Evolutionary conservation across 768 basidiomycete species (phyloP).

Genomic region (Piloderma croceum): DNA sequence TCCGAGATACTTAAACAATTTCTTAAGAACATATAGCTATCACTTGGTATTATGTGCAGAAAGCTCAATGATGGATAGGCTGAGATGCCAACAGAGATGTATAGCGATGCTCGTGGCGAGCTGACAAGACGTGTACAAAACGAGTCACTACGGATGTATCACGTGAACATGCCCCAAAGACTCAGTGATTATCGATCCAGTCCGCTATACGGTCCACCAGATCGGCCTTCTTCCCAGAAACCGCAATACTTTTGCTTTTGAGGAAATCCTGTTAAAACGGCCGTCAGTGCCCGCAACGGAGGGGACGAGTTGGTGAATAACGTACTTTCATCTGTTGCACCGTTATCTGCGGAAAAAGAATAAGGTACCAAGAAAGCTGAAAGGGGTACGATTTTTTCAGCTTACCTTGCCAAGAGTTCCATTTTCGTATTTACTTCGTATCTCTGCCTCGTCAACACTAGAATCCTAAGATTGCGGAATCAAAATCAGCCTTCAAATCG

Average conservation of each 20-base stretch:
- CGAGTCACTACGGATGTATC: too few relatives aligned
- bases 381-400: too few relatives aligned
- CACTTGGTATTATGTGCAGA: too few relatives aligned
- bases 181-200: constrained; percentile 53
- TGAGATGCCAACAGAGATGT: too few relatives aligned
- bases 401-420: constrained; percentile 65
- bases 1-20: too few relatives aligned
- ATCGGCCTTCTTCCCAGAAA: constrained; percentile 70
- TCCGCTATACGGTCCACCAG: constrained; percentile 59
- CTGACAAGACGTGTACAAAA: too few relatives aligned
- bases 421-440: constrained; percentile 57
- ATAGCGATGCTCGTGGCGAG: too few relatives aligned
- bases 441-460: constrained; percentile 64
- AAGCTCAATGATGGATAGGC: too few relatives aligned
- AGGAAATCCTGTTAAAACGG: constrained; percentile 54
- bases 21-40: too few relatives aligned
- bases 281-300: constrained; percentile 8
- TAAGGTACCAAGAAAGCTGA: too few relatives aligned
- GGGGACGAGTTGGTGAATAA: constrained; percentile 2
- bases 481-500: neutral
- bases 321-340: constrained; percentile 76
- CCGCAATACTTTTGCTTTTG: constrained; percentile 54
- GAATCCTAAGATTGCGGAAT: constrained; percentile 59
- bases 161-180: too few relatives aligned
- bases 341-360: constrained; percentile 52